Evolutionary conservation across 2,329 filamentous ascomycete species (phyloP).

Genomic region (Tricladium varicosporioides): DNA sequence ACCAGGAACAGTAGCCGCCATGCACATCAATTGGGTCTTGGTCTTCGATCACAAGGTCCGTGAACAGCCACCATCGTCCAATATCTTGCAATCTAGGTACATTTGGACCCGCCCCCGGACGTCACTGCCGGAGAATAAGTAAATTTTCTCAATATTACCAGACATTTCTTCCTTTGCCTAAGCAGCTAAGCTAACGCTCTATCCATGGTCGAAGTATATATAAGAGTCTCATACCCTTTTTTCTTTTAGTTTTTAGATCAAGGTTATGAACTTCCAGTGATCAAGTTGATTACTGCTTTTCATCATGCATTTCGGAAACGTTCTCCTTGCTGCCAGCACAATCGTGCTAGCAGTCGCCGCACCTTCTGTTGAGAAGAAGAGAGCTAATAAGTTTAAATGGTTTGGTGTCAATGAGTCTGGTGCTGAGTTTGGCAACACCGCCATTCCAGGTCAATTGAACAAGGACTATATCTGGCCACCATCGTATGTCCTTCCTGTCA

Average conservation of each 20-base stretch:
- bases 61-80: neutral
- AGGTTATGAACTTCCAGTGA: neutral
- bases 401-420: conserved; percentile 45
- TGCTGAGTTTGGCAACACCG: conserved; percentile 59
- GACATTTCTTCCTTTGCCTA: neutral
- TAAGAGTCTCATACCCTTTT: neutral
- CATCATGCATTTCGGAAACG: conserved; percentile 19
- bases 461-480: conserved; percentile 62
- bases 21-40: neutral
- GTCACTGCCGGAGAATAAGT: neutral
- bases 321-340: conserved; percentile 21
- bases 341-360: conserved; percentile 23
- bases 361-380: conserved; percentile 25
- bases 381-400: conserved; percentile 13
- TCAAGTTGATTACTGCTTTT: neutral
- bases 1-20: neutral
- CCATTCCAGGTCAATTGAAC: conserved; percentile 47
- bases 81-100: neutral
- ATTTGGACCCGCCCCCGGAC: neutral
- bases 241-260: neutral
- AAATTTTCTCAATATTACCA: neutral
- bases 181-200: neutral
- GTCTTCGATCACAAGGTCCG: neutral
- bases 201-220: neutral
- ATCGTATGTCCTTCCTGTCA: conserved; percentile 26